Conservation (phyloP, 2,329 filamentous ascomycete species). For the Achaetomium macrosporum region DNA sequence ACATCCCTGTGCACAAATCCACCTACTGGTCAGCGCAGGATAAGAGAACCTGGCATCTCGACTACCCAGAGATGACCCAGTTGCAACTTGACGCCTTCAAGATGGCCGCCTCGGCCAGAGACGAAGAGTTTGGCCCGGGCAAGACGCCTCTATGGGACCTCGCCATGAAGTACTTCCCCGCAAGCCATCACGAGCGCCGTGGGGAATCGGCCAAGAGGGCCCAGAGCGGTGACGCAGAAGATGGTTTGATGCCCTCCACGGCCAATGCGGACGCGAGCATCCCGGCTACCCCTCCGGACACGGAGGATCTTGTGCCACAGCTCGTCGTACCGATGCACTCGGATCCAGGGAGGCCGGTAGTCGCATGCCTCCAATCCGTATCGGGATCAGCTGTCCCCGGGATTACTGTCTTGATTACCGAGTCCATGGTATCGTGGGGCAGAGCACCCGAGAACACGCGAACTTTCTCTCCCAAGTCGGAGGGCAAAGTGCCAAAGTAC, state of each 20-base stretch:
- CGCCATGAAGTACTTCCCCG: constrained; percentile 54
- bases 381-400: constrained; percentile 58
- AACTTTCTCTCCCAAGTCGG: constrained; percentile 54
- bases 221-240: neutral
- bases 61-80: constrained; percentile 60
- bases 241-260: constrained; percentile 12
- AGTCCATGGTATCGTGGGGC: constrained; percentile 71
- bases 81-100: constrained; percentile 52
- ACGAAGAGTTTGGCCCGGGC: constrained; percentile 49
- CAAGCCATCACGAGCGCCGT: constrained; percentile 28
- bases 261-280: constrained; percentile 10
- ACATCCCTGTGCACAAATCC: constrained; percentile 50
- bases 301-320: constrained; percentile 33
- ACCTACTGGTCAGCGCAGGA: constrained; percentile 53
- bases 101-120: constrained; percentile 43
- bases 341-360: constrained; percentile 36
- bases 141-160: constrained; percentile 49
- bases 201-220: neutral
- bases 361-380: constrained; percentile 63
- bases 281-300: constrained; percentile 30
- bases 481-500: constrained; percentile 72
- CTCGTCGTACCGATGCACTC: constrained; percentile 33
- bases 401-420: constrained; percentile 59
- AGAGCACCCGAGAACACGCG: constrained; percentile 63
- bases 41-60: constrained; percentile 51